These are phyloP conservation scores for Neocallimastix lanati DNA, from an alignment of 192 early-diverging fungal species.

Conservation along the genomic window DNA sequence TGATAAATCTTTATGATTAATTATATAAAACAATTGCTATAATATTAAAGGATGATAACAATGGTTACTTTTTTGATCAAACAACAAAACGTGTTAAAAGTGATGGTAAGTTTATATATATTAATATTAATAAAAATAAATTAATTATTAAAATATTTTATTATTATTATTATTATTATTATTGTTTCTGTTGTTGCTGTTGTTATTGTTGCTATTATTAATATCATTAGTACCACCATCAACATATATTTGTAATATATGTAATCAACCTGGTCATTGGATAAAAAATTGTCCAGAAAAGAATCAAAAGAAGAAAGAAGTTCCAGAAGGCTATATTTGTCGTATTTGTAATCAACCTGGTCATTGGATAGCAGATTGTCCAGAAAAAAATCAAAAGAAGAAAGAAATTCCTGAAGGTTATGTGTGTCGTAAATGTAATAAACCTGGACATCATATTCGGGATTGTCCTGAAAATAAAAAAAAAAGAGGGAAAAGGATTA, in stretches of 20 bases:
- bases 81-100: slow-evolving; percentile 8
- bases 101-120: slow-evolving; percentile 3
- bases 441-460: slow-evolving; percentile 24
- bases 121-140: no score
- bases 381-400: not conserved
- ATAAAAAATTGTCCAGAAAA: slow-evolving; percentile 23
- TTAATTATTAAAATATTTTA: no score
- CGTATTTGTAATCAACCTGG: slow-evolving; percentile 28
- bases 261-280: slow-evolving; percentile 28
- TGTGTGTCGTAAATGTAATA: slow-evolving; percentile 24
- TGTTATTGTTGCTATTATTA: not conserved
- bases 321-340: slow-evolving; percentile 18
- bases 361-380: slow-evolving; percentile 32
- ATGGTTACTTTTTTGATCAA: not conserved
- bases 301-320: not conserved
- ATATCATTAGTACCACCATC: slow-evolving; percentile 13
- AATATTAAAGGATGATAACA: not conserved
- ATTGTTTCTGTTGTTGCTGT: no score
- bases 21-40: no score
- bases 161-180: not conserved
- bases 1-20: no score
- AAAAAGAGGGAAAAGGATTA: not conserved
- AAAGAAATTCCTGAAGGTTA: slow-evolving; percentile 24
- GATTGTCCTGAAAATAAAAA: slow-evolving; percentile 18
- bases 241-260: slow-evolving; percentile 26